These are phyloP conservation scores for Arbutus unedo DNA, from an alignment of 148 eudicot genomes.

Conservation along the genomic window DNA sequence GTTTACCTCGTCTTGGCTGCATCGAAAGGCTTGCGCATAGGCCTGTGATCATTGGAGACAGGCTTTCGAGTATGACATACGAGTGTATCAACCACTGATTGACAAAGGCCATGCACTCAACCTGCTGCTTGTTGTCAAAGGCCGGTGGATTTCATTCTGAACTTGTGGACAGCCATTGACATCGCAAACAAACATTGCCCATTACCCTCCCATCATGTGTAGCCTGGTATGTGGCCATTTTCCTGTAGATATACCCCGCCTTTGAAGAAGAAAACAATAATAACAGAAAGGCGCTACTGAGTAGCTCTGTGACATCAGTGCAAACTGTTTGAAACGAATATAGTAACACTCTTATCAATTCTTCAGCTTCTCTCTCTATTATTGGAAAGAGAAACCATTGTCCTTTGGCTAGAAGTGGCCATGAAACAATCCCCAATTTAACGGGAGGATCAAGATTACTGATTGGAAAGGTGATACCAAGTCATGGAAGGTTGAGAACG, in stretches of 20 bases:
- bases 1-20: too few species aligned
- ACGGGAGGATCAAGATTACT: not conserved
- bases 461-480: not conserved
- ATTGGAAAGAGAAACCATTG: not conserved
- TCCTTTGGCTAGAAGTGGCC: not conserved
- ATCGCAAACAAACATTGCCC: slow-evolving; percentile 44
- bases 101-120: slow-evolving; percentile 38
- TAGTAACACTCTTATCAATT: not conserved
- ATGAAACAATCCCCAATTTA: not conserved
- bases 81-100: too few species aligned
- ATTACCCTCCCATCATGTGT: slow-evolving; percentile 40
- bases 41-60: too few species aligned
- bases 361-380: not conserved
- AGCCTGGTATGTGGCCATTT: slow-evolving; percentile 31
- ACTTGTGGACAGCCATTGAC: slow-evolving; percentile 42
- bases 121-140: slow-evolving; percentile 38
- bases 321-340: slow-evolving; percentile 7
- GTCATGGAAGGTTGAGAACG: not conserved
- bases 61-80: too few species aligned
- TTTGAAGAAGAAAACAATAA: not conserved
- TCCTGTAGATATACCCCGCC: slow-evolving; percentile 29
- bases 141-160: slow-evolving; percentile 36
- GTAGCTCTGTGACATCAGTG: not conserved
- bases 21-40: too few species aligned
- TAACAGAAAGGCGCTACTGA: not conserved